Percentiles rank a stretch among this genome's conserved stretches.
Evolutionary conservation across 495 filamentous ascomycete species (phyloP).

Genomic region (Penicillium antarcticum): DNA sequence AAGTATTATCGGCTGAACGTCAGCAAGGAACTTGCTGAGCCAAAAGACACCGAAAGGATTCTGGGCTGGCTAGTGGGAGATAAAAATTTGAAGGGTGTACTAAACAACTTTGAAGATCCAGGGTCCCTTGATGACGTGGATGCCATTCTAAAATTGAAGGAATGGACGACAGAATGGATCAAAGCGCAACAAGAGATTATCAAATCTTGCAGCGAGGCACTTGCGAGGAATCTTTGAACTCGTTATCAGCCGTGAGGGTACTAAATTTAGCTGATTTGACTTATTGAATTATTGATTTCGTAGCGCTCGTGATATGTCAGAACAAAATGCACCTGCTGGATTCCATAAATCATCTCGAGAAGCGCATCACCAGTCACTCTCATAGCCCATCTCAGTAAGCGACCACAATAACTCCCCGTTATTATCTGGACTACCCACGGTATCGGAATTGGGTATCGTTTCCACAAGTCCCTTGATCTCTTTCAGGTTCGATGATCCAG

Average conservation of each 20-base stretch:
- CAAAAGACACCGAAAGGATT: background rate
- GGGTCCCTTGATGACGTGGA: conserved; percentile 4
- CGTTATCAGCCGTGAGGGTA: no score
- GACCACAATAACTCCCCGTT: conserved; percentile 13
- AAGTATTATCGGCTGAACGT: conserved; percentile 15
- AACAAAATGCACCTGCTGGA: no score
- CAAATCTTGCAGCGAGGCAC: background rate
- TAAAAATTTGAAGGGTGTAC: background rate
- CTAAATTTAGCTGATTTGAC: no score
- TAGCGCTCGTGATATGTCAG: no score
- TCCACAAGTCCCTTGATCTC: conserved; percentile 17
- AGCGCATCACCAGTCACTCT: background rate
- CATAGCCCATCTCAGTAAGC: background rate
- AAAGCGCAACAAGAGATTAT: background rate
- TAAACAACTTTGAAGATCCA: conserved; percentile 7
- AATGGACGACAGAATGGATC: conserved; percentile 2
- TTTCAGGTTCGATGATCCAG: conserved; percentile 11
- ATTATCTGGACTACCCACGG: conserved; percentile 15
- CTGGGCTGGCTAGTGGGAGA: background rate
- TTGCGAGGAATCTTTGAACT: background rate
- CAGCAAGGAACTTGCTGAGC: conserved; percentile 2
- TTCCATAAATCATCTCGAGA: no score
- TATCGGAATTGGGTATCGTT: conserved; percentile 17
- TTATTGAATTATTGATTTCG: no score
- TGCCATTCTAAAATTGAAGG: background rate